Conservation (phyloP, 805 yeast species). For the Suhomyces faveliae region DNA sequence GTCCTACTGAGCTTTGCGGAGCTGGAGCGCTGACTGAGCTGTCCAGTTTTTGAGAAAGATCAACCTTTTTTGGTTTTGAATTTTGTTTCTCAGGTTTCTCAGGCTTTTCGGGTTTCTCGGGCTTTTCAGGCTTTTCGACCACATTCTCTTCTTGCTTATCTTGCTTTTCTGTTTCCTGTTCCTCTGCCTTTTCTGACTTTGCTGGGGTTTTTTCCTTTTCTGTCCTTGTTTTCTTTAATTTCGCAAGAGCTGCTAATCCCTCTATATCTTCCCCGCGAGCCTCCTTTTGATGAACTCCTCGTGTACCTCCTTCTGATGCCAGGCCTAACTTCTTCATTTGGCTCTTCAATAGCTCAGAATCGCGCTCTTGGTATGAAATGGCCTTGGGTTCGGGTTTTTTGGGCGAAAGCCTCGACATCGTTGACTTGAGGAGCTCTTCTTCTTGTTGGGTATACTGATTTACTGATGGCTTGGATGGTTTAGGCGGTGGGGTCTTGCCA, state of each 20-base stretch:
- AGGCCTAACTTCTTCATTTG: conserved; percentile 26
- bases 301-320: conserved; percentile 6
- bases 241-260: conserved; percentile 15
- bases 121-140: not conserved
- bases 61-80: conserved; percentile 6
- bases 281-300: conserved; percentile 9
- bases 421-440: conserved; percentile 15
- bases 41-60: not conserved
- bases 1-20: not conserved
- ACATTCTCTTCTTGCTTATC: not conserved
- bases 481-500: conserved; percentile 5
- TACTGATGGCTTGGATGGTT: conserved; percentile 14
- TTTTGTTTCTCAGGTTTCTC: conserved; percentile 2
- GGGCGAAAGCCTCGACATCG: conserved; percentile 15
- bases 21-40: not conserved
- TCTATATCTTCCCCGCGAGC: conserved; percentile 13
- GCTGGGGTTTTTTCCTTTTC: too few species aligned
- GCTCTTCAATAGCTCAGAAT: conserved; percentile 21
- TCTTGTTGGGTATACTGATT: conserved; percentile 16
- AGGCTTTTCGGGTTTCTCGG: conserved; percentile 1
- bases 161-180: not conserved
- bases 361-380: conserved; percentile 18
- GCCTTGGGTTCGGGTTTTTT: conserved; percentile 7
- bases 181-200: conserved; percentile 8
- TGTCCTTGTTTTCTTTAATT: conserved; percentile 12